Evolutionary conservation across 225 moss, liverwort and hornwort genomes (phyloP).

Genomic region (Marchantia paleacea): DNA sequence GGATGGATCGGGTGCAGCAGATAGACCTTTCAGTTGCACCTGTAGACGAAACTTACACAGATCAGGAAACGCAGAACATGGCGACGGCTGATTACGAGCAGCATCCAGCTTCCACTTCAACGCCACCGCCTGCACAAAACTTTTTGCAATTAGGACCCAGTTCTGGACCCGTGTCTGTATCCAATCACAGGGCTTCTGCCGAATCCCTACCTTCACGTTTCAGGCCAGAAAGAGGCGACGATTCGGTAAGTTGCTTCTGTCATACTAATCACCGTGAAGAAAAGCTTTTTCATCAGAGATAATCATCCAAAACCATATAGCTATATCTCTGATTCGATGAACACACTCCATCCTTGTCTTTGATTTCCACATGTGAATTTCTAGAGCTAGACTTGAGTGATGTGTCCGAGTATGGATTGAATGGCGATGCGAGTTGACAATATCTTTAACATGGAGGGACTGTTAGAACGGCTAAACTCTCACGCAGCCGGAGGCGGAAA

Average conservation of each 20-base stretch:
- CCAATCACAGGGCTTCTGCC: background rate
- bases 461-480: too few relatives aligned
- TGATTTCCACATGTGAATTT: too few relatives aligned
- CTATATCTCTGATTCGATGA: too few relatives aligned
- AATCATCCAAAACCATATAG: too few relatives aligned
- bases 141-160: conserved; percentile 11
- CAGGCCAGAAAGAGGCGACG: background rate
- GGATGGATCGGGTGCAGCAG: conserved; percentile 19
- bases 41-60: background rate
- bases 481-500: too few relatives aligned
- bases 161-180: background rate
- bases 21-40: conserved; percentile 17
- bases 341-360: too few relatives aligned
- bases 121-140: background rate
- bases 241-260: conserved; percentile 6
- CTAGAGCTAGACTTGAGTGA: too few relatives aligned
- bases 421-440: too few relatives aligned
- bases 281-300: too few relatives aligned
- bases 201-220: conserved; percentile 10
- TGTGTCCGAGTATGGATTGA: too few relatives aligned
- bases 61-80: conserved; percentile 1
- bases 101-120: conserved; percentile 1
- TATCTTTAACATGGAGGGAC: too few relatives aligned
- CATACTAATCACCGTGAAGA: background rate
- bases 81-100: background rate